A percentile compares a stretch with the other conserved stretches of the same genome.
These are phyloP conservation scores for Fusarium penzigii DNA, from an alignment of 2,329 filamentous ascomycete genomes.

Conservation along the genomic window DNA sequence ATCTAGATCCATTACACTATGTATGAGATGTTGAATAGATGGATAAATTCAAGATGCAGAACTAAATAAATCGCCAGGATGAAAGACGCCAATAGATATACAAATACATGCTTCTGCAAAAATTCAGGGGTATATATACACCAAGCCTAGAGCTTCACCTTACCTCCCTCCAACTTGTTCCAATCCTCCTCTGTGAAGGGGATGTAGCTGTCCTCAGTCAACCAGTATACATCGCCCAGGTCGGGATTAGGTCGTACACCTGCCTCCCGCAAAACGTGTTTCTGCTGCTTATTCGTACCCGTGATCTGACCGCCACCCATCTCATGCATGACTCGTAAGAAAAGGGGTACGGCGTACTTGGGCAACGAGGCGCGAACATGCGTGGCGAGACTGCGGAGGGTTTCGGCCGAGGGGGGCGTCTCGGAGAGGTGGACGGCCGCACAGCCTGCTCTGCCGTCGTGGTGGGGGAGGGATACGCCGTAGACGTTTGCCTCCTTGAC, in stretches of 20 bases:
- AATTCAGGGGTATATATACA: no score
- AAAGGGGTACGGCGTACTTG: constrained; percentile 66
- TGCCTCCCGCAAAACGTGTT: constrained; percentile 68
- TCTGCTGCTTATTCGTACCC: constrained; percentile 89
- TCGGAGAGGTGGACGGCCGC: constrained; percentile 65
- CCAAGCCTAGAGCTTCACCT: constrained; percentile 63
- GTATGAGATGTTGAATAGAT: background rate
- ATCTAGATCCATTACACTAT: background rate
- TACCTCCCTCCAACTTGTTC: constrained; percentile 65
- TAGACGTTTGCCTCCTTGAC: constrained; percentile 85
- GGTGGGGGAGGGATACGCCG: constrained; percentile 74
- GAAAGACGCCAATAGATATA: no score
- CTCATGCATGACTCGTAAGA: constrained; percentile 66
- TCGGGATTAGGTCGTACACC: constrained; percentile 68
- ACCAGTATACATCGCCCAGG: constrained; percentile 61
- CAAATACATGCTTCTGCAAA: no score
- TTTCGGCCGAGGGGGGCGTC: constrained; percentile 38
- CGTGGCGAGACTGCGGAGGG: constrained; percentile 59
- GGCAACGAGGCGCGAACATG: constrained; percentile 10
- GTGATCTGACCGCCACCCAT: constrained; percentile 63
- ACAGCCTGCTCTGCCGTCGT: constrained; percentile 83
- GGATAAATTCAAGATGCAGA: no score
- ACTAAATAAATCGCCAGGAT: background rate
- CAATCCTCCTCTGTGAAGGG: constrained; percentile 69
- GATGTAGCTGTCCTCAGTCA: constrained; percentile 66